A percentile compares a stretch with the other conserved stretches of the same genome.
These are phyloP conservation scores for Cryphonectria nitschkei DNA, from an alignment of 2,329 filamentous ascomycete species.

Conservation along the genomic window DNA sequence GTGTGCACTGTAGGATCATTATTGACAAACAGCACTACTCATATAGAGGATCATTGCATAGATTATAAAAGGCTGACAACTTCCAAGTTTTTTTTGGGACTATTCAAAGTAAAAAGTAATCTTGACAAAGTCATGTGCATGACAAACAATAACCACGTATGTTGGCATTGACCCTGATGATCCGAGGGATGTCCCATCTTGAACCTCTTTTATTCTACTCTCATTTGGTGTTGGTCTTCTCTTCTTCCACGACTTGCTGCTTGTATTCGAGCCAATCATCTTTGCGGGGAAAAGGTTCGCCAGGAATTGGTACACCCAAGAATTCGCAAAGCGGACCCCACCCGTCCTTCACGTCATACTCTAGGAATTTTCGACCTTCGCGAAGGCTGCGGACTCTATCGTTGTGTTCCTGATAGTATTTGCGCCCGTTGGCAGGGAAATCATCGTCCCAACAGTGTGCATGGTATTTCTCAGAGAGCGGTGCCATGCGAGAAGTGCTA, in stretches of 20 bases:
- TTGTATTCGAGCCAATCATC: constrained; percentile 40
- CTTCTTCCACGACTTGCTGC: constrained; percentile 32
- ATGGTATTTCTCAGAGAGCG: constrained; percentile 35
- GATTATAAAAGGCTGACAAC: too few relatives aligned
- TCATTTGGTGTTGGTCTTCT: constrained; percentile 9
- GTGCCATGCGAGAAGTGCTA: constrained; percentile 33
- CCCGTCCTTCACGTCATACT: constrained; percentile 35
- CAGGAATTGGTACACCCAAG: constrained; percentile 33
- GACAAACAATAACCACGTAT: too few relatives aligned
- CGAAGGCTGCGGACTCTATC: constrained; percentile 31
- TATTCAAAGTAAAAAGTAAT: too few relatives aligned
- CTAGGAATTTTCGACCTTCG: constrained; percentile 33
- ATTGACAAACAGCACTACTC: too few relatives aligned
- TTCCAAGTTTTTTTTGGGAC: too few relatives aligned
- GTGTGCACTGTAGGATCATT: too few relatives aligned
- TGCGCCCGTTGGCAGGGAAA: constrained; percentile 32
- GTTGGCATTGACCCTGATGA: too few relatives aligned
- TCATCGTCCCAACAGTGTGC: constrained; percentile 37
- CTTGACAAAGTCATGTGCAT: too few relatives aligned
- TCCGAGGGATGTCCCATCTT: too few relatives aligned
- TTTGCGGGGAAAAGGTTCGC: constrained; percentile 34
- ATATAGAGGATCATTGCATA: too few relatives aligned
- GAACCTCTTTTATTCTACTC: not conserved
- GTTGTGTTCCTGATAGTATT: constrained; percentile 35
- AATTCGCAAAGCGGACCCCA: constrained; percentile 38